Evolutionary conservation across 768 basidiomycete genomes (phyloP), one percentile per base, ranked within the genome.

Genomic region (Roridomyces roridus): DNA sequence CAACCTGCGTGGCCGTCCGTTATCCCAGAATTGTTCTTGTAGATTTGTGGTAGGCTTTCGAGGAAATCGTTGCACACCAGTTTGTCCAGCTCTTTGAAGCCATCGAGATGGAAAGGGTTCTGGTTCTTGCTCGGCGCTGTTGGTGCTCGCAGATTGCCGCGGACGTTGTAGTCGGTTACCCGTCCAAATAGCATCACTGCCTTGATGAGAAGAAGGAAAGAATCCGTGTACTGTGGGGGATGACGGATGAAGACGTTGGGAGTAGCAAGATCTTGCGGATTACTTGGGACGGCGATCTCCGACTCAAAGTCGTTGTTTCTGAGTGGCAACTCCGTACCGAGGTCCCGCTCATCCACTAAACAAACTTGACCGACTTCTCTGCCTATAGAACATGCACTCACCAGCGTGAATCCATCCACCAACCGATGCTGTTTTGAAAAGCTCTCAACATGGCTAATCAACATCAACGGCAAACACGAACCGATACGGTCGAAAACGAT

Each of bases 111-210:
- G 67, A 87, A 92, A 1, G 91, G 90, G 63, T 91, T 87, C 65
- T 90, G 88, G 54, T 80, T 84, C 65, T 87, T 89, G 73, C 82
- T 86, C 11, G 86, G 84, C 0, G 85, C 81, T 8, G 83, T 83
- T n/a, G 82, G 80, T 15, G 84, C 83, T 28, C 86, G 85, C 31
- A 93, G 73, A 65, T 85, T 88, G 29, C 85, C 83, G 24, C 91
- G 85, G 24, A 92, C 90, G 64, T 89, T 92, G 70, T 85, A 92
- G 70, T 94, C 92, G 3, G 91, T 94, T 17, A 94, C 91, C 42
- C 80, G 82, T 37, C 92, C 92, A 66, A 93, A 94, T 24, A 94
- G 70, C 90, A 94, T 92, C 40, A 91, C 78, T 4, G 87, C 82
- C 67, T 94, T 94, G 68, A 94, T 84, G 48, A 93, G 83, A 20